Conservation (phyloP, 805 yeast species). For the Cyberlindnera nakhonratchasimensis region DNA sequence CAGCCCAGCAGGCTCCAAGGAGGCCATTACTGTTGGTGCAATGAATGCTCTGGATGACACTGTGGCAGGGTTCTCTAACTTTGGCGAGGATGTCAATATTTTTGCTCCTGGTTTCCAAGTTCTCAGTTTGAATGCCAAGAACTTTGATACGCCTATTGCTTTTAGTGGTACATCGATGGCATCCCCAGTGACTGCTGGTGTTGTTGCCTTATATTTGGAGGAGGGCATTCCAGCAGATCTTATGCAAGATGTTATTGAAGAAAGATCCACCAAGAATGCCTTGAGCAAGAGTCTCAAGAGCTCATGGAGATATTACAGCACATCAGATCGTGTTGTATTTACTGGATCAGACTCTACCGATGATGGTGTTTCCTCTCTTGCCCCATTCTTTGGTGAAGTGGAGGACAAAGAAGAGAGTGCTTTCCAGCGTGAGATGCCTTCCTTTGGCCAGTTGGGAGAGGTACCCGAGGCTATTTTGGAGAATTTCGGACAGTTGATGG, state of each 20-base stretch:
- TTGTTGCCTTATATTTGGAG: slow-evolving; percentile 53
- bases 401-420: slow-evolving; percentile 1
- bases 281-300: slow-evolving; percentile 5
- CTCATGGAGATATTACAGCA: slow-evolving; percentile 15
- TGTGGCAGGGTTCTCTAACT: slow-evolving; percentile 76
- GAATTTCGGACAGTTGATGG: background rate
- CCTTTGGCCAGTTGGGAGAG: slow-evolving; percentile 2
- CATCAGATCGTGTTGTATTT: slow-evolving; percentile 15
- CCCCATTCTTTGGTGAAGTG: too few relatives aligned
- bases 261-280: slow-evolving; percentile 38
- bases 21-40: slow-evolving; percentile 82
- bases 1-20: slow-evolving; percentile 78
- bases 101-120: slow-evolving; percentile 79
- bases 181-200: slow-evolving; percentile 66
- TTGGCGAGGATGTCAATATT: slow-evolving; percentile 83
- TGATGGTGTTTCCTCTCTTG: slow-evolving; percentile 3
- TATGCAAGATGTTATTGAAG: slow-evolving; percentile 39
- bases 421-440: slow-evolving; percentile 4
- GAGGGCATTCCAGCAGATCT: slow-evolving; percentile 43
- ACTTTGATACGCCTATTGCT: slow-evolving; percentile 22
- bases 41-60: slow-evolving; percentile 67
- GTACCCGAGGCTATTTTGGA: too few relatives aligned
- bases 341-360: slow-evolving; percentile 9
- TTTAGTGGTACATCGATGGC: slow-evolving; percentile 83
- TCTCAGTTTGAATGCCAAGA: slow-evolving; percentile 44